These are phyloP conservation scores for Warburgia ugandensis DNA, from an alignment of 164 flowering plant genomes.

Conservation along the genomic window DNA sequence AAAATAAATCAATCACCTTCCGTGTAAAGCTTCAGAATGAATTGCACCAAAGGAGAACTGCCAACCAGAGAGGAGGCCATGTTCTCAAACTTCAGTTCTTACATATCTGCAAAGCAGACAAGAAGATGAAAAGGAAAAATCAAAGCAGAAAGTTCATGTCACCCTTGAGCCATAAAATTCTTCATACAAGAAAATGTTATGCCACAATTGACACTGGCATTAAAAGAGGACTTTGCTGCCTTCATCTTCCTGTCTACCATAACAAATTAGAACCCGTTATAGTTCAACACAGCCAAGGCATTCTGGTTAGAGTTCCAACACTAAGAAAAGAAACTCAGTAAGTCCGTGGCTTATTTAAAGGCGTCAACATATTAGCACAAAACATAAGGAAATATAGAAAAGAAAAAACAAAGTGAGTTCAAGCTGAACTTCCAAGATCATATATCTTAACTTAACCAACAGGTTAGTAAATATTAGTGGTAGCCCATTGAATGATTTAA, in stretches of 20 bases:
- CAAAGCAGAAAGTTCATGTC: conserved; percentile 14
- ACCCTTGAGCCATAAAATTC: conserved; percentile 93
- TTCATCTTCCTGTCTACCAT: conserved; percentile 73
- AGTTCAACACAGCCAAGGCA: no score
- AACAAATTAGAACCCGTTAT: not conserved
- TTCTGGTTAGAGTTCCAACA: no score
- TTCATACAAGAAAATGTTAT: conserved; percentile 75
- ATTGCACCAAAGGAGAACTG: conserved; percentile 62
- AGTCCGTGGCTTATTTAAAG: no score
- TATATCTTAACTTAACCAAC: no score
- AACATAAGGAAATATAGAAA: no score
- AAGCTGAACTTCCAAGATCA: no score
- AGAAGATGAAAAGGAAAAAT: not conserved
- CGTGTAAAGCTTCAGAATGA: conserved; percentile 82
- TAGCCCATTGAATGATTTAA: no score
- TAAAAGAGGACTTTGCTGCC: conserved; percentile 79
- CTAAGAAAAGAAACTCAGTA: no score
- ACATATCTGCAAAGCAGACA: not conserved
- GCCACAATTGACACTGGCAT: conserved; percentile 69
- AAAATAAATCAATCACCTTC: conserved; percentile 48
- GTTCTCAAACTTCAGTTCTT: no score
- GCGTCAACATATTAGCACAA: no score
- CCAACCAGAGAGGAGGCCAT: not conserved
- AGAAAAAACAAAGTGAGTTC: no score
- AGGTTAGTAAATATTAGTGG: no score